Evolutionary conservation across 306 rosid species (phyloP).

Genomic region (Pachyrhizus erosus): DNA sequence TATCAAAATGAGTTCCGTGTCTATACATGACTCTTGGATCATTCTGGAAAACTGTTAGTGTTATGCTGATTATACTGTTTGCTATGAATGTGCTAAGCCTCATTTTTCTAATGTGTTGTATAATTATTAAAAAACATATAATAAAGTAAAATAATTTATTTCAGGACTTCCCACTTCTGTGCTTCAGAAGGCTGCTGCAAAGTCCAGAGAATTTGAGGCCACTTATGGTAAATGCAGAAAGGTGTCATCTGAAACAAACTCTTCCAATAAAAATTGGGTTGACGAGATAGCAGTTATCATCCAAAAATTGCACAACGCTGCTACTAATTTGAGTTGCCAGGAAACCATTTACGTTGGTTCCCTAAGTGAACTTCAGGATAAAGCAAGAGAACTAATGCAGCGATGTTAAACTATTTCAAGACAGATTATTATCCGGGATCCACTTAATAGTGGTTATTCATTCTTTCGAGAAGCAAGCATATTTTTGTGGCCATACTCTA

Average conservation of each 20-base stretch:
- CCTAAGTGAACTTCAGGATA: conserved; percentile 62
- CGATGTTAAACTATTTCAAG: conserved; percentile 35
- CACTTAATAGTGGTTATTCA: background rate
- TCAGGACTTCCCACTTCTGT: conserved; percentile 69
- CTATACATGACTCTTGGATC: background rate
- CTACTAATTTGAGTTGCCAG: conserved; percentile 46
- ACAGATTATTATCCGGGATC: background rate
- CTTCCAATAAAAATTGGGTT: conserved; percentile 46
- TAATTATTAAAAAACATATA: background rate
- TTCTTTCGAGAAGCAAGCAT: conserved; percentile 39
- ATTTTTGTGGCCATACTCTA: conserved; percentile 18
- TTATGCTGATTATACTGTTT: conserved; percentile 10
- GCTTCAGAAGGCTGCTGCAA: conserved; percentile 77
- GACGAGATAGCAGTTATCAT: conserved; percentile 49
- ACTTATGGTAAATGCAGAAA: conserved; percentile 63
- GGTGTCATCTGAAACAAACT: conserved; percentile 36
- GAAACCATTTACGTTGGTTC: conserved; percentile 44
- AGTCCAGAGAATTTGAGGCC: conserved; percentile 87
- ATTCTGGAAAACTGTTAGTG: conserved; percentile 17
- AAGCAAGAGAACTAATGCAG: conserved; percentile 59
- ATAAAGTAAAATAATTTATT: conserved; percentile 15
- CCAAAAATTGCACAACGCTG: conserved; percentile 47
- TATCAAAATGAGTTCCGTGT: background rate
- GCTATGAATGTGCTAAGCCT: background rate
- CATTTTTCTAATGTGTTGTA: background rate